phyloP scores from a whole-genome alignment of 441 rosid species.

The Euphorbia celastroides region DNA sequence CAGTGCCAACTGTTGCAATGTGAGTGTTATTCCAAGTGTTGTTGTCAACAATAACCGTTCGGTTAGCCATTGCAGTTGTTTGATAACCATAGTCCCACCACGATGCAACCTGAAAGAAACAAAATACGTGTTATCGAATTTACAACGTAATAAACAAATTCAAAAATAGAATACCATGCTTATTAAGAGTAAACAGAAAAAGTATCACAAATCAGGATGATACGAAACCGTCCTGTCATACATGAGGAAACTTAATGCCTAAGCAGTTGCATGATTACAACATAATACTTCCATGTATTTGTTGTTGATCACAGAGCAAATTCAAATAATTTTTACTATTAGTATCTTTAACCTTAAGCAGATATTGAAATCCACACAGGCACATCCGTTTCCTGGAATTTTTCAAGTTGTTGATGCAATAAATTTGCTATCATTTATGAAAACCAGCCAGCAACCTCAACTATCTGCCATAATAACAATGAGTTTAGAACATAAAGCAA shows the following conservation, averaged over 20 bases:
- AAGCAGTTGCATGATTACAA: background rate
- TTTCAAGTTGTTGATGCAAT: background rate
- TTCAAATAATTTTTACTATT: background rate
- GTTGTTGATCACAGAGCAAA: background rate
- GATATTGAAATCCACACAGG: background rate
- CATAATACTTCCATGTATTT: background rate
- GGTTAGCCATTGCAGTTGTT: conserved; percentile 99
- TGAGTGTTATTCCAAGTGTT: conserved; percentile 99
- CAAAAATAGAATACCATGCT: background rate
- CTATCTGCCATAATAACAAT: background rate
- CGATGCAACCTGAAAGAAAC: conserved; percentile 79
- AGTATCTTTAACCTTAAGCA: background rate
- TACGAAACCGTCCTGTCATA: background rate
- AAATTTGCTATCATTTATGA: background rate
- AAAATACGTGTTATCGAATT: conserved; percentile 4
- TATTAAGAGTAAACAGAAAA: background rate
- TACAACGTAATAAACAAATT: background rate
- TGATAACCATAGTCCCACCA: conserved; percentile 99
- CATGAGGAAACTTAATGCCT: background rate
- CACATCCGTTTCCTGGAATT: background rate
- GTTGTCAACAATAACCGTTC: conserved; percentile 98
- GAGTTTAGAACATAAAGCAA: background rate
- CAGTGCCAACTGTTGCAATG: conserved; percentile 99
- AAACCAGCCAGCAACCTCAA: background rate
- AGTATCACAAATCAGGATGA: background rate